phyloP scores from a whole-genome alignment of 257 asterid genomes.

The Penstemon newberryi region DNA sequence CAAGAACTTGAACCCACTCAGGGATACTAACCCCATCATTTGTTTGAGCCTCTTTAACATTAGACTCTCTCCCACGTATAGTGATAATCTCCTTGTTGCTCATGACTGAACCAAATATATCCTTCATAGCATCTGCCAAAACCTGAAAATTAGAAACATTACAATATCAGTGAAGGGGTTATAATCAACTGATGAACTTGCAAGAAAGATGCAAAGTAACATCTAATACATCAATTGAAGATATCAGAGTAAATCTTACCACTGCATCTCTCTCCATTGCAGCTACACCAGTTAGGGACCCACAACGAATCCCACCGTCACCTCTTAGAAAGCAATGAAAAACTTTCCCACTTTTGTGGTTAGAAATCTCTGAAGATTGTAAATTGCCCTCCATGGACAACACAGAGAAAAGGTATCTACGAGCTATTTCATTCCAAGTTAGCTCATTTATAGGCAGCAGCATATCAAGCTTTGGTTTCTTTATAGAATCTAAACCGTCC shows the following conservation, averaged over 20 bases:
- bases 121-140: slow-evolving; percentile 79
- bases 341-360: slow-evolving; percentile 84
- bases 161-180: slow-evolving; percentile 17
- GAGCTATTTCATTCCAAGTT: slow-evolving; percentile 89
- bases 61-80: slow-evolving; percentile 47
- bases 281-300: slow-evolving; percentile 79
- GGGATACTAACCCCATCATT: slow-evolving; percentile 58
- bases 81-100: slow-evolving; percentile 49
- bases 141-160: slow-evolving; percentile 57
- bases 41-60: slow-evolving; percentile 44
- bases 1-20: slow-evolving; percentile 88
- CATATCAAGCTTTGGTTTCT: slow-evolving; percentile 62
- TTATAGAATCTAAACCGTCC: slow-evolving; percentile 54
- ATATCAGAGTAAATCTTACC: slow-evolving; percentile 44
- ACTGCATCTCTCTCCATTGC: slow-evolving; percentile 90
- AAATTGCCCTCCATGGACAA: slow-evolving; percentile 75
- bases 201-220: background rate
- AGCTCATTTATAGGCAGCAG: slow-evolving; percentile 68
- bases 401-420: slow-evolving; percentile 75
- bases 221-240: background rate
- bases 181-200: slow-evolving; percentile 1
- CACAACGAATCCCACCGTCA: slow-evolving; percentile 92
- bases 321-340: slow-evolving; percentile 80
- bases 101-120: slow-evolving; percentile 68
- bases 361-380: slow-evolving; percentile 76